Conservation (phyloP, 169 alveolate genomes). For the Toxoplasma gondii region DNA sequence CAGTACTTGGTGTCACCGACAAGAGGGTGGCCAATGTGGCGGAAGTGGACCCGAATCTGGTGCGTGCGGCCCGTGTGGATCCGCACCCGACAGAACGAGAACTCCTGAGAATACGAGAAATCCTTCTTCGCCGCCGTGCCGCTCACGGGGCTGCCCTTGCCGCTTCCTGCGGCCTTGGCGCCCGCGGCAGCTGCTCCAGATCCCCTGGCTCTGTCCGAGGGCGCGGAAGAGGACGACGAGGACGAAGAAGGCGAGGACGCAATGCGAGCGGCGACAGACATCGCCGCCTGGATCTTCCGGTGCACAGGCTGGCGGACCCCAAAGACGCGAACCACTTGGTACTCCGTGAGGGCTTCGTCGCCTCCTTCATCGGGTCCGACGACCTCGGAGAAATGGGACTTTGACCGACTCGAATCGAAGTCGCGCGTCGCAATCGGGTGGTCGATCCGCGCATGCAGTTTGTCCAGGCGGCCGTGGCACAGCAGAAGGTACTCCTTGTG, state of each 20-base stretch:
- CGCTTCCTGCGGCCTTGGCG: constrained; percentile 57
- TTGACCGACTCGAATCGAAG: constrained; percentile 72
- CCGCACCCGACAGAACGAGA: constrained; percentile 75
- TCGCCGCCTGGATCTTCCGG: constrained; percentile 48
- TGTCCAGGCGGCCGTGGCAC: constrained; percentile 78
- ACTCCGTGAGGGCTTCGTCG: constrained; percentile 79
- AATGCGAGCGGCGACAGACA: constrained; percentile 60
- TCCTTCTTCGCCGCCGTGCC: constrained; percentile 62
- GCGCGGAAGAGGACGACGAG: constrained; percentile 6
- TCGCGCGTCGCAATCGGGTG: constrained; percentile 76
- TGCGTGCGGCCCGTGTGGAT: constrained; percentile 80
- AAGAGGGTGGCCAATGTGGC: constrained; percentile 79
- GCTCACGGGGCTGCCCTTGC: constrained; percentile 34
- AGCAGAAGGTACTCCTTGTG: constrained; percentile 77
- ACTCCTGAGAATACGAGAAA: constrained; percentile 72
- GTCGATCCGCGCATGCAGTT: constrained; percentile 71
- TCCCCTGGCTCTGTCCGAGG: background rate
- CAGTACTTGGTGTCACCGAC: constrained; percentile 77
- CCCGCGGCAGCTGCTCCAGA: background rate
- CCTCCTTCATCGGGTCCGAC: constrained; percentile 77
- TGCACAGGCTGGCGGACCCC: constrained; percentile 51
- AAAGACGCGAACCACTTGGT: constrained; percentile 70
- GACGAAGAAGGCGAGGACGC: constrained; percentile 55
- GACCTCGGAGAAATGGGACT: constrained; percentile 76
- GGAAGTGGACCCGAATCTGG: constrained; percentile 79